Evolutionary conservation across 345 rosid species (phyloP).

Genomic region (Salix koriyanagi): DNA sequence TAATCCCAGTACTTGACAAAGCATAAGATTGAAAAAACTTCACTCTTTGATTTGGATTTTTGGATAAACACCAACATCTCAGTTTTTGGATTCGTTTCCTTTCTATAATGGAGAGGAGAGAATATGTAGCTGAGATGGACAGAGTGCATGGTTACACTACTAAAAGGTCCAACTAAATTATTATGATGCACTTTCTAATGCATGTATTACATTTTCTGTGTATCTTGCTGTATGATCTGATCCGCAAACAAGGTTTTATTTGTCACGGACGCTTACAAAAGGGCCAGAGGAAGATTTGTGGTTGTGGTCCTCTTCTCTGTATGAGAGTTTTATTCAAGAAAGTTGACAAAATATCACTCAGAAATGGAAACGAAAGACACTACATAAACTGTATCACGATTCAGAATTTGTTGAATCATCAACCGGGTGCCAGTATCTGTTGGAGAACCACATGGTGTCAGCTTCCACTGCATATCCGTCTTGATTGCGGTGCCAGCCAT

Average conservation of each 20-base stretch:
- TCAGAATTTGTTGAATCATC: conserved; percentile 45
- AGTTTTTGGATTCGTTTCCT: no score
- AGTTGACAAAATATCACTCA: not conserved
- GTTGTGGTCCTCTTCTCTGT: not conserved
- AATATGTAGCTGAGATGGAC: not conserved
- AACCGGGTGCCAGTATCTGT: conserved; percentile 59
- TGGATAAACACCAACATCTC: not conserved
- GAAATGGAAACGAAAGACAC: not conserved
- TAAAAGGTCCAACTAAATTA: no score
- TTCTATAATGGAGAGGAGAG: no score
- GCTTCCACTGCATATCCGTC: conserved; percentile 81
- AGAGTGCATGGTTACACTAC: no score
- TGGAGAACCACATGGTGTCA: conserved; percentile 75
- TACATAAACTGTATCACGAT: not conserved
- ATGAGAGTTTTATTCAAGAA: not conserved
- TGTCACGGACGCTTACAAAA: not conserved
- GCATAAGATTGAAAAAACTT: not conserved
- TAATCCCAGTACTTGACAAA: no score
- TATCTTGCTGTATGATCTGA: not conserved
- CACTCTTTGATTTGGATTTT: not conserved
- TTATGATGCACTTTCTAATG: not conserved
- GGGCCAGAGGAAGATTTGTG: no score
- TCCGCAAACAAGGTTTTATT: not conserved
- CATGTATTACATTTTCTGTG: not conserved
- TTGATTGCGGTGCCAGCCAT: conserved; percentile 81